Evolutionary conservation across 495 filamentous ascomycete genomes (phyloP).

Genomic region (Cryomyces minteri): DNA sequence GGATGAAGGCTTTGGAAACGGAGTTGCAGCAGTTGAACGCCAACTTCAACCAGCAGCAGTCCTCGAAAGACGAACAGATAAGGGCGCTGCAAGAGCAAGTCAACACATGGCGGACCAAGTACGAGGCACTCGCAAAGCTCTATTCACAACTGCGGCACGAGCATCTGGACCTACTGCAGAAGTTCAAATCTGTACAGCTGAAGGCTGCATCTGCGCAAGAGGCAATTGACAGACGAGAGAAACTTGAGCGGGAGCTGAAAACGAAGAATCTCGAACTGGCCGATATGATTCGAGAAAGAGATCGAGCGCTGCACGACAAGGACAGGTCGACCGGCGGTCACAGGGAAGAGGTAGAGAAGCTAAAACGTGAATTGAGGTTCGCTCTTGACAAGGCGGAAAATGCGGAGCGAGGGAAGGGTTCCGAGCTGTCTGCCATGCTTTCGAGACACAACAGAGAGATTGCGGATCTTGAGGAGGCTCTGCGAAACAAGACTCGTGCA

Average conservation of each 20-base stretch:
- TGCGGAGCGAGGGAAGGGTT: slow-evolving; percentile 77
- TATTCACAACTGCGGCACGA: slow-evolving; percentile 93
- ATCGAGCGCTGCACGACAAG: slow-evolving; percentile 83
- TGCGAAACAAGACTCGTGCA: slow-evolving; percentile 72
- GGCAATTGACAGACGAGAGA: slow-evolving; percentile 86
- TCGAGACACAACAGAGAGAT: slow-evolving; percentile 94
- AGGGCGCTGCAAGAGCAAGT: slow-evolving; percentile 81
- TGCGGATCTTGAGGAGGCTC: slow-evolving; percentile 82
- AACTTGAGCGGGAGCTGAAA: slow-evolving; percentile 91
- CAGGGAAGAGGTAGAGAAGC: slow-evolving; percentile 85
- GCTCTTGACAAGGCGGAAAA: slow-evolving; percentile 87
- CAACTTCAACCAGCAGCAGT: slow-evolving; percentile 68
- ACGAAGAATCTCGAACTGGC: slow-evolving; percentile 96
- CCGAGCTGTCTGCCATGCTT: slow-evolving; percentile 83
- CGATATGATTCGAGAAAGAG: slow-evolving; percentile 95
- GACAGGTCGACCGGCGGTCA: slow-evolving; percentile 71
- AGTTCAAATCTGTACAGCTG: slow-evolving; percentile 86
- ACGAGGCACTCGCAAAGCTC: slow-evolving; percentile 87
- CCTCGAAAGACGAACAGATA: slow-evolving; percentile 89
- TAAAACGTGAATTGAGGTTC: slow-evolving; percentile 90
- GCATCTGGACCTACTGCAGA: slow-evolving; percentile 85
- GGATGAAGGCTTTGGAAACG: slow-evolving; percentile 79
- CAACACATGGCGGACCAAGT: slow-evolving; percentile 93
- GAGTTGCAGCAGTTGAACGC: slow-evolving; percentile 67
- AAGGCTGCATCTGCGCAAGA: slow-evolving; percentile 95